These are phyloP conservation scores for Euryodendron excelsum DNA, from an alignment of 148 eudicot species.

Conservation along the genomic window DNA sequence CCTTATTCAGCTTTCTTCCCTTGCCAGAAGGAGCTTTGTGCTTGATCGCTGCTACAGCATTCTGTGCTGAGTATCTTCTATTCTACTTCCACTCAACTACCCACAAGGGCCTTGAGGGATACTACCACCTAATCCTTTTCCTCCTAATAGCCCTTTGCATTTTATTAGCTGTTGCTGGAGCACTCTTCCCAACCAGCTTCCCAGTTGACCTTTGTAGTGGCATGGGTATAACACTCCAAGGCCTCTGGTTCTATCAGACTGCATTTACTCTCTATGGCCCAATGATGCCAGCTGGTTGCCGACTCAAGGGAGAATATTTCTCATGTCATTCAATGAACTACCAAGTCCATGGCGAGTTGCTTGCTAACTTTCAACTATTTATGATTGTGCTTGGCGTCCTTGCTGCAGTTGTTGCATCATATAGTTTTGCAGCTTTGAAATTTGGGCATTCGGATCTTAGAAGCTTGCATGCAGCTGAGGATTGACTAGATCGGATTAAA, in stretches of 20 bases:
- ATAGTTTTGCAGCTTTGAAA: constrained; percentile 43
- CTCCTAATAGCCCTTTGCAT: constrained; percentile 71
- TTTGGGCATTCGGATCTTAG: constrained; percentile 30
- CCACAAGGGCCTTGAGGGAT: constrained; percentile 89
- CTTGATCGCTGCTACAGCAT: constrained; percentile 75
- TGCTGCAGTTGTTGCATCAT: constrained; percentile 36
- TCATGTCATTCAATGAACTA: constrained; percentile 44
- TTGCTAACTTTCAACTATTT: constrained; percentile 78
- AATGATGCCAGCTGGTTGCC: constrained; percentile 83
- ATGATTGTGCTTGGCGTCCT: constrained; percentile 52
- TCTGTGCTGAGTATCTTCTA: constrained; percentile 77
- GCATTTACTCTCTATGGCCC: constrained; percentile 90
- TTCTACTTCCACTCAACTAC: constrained; percentile 91
- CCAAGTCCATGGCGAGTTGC: constrained; percentile 64
- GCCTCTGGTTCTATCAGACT: constrained; percentile 95
- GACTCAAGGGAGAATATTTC: constrained; percentile 46
- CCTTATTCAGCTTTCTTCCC: constrained; percentile 62
- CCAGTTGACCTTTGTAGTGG: constrained; percentile 66
- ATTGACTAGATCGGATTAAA: neutral
- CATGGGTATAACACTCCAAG: constrained; percentile 78
- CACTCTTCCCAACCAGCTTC: constrained; percentile 75
- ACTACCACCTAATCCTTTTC: constrained; percentile 83
- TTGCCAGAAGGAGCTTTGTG: constrained; percentile 76
- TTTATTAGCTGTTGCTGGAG: constrained; percentile 49
- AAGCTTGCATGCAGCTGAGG: constrained; percentile 17